Evolutionary conservation across 345 rosid species (phyloP).

Genomic region (Garcia nutans): DNA sequence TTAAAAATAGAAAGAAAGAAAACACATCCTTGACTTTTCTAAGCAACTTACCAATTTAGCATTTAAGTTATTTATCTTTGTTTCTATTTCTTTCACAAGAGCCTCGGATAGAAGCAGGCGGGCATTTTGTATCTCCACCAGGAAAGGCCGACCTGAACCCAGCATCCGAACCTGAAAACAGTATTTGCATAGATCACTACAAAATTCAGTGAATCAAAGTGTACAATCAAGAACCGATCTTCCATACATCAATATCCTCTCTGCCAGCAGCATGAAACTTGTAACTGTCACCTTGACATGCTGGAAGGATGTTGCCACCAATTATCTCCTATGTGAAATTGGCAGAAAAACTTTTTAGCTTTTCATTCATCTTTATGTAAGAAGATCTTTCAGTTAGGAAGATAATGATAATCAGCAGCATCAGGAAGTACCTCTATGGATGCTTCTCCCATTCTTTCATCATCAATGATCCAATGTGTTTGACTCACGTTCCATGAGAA

Average conservation of each 20-base stretch:
- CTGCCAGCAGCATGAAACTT: constrained; percentile 99
- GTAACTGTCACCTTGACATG: constrained; percentile 71
- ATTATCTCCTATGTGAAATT: constrained; percentile 63
- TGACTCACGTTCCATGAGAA: constrained; percentile 96
- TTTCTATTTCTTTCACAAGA: constrained; percentile 58
- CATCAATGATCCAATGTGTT: constrained; percentile 91
- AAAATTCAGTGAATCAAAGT: constrained; percentile 16
- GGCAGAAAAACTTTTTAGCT: constrained; percentile 18
- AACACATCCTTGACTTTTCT: not conserved
- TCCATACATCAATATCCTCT: constrained; percentile 91
- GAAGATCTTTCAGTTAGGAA: constrained; percentile 11
- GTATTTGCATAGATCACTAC: constrained; percentile 24
- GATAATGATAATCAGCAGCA: constrained; percentile 4
- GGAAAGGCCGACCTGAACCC: constrained; percentile 98
- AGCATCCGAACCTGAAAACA: constrained; percentile 87
- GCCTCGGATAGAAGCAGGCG: constrained; percentile 65
- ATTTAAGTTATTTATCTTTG: constrained; percentile 53
- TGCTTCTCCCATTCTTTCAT: constrained; percentile 94
- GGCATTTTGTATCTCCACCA: constrained; percentile 86
- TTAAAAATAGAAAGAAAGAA: not conserved
- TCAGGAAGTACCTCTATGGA: constrained; percentile 72
- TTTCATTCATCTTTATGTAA: constrained; percentile 4
- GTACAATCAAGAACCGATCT: constrained; percentile 5
- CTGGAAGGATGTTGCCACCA: constrained; percentile 72
- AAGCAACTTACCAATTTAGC: constrained; percentile 57